These are phyloP conservation scores for Cerioporus squamosus DNA, from an alignment of 1,284 basidiomycete species.

Conservation along the genomic window DNA sequence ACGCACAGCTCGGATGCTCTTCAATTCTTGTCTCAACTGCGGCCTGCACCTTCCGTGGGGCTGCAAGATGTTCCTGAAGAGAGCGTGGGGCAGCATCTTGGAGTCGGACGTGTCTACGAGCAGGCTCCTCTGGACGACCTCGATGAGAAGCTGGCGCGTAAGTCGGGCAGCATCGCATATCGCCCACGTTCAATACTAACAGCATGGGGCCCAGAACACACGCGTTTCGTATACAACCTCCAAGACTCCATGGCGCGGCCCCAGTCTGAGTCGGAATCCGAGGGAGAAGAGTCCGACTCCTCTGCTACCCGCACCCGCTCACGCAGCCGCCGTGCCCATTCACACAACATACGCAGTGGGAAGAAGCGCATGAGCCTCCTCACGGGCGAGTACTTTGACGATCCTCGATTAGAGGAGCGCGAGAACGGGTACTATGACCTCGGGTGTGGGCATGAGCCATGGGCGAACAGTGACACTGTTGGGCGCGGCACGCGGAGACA, in stretches of 20 bases:
- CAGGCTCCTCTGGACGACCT: constrained; percentile 53
- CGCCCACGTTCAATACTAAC: background rate
- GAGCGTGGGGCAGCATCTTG: constrained; percentile 68
- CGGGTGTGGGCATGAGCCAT: constrained; percentile 31
- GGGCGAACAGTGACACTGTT: constrained; percentile 15
- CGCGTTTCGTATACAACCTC: constrained; percentile 64
- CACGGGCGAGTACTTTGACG: constrained; percentile 58
- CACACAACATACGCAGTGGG: constrained; percentile 26
- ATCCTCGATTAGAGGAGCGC: constrained; percentile 38
- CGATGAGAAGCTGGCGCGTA: constrained; percentile 73
- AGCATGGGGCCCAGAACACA: constrained; percentile 55
- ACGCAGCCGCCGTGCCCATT: constrained; percentile 32
- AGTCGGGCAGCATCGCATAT: constrained; percentile 31
- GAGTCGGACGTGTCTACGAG: constrained; percentile 50
- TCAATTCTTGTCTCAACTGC: constrained; percentile 79
- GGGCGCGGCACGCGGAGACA: constrained; percentile 40
- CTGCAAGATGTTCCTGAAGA: constrained; percentile 85
- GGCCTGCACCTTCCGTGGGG: constrained; percentile 85
- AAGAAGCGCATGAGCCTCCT: constrained; percentile 70
- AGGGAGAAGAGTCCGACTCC: constrained; percentile 51
- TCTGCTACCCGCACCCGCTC: constrained; percentile 37
- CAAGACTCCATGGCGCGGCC: constrained; percentile 48
- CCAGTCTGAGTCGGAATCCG: constrained; percentile 47
- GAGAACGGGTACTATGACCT: constrained; percentile 33
- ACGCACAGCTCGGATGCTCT: constrained; percentile 68